Percentiles rank a stretch among this genome's conserved stretches.
Conservation (phyloP, 2,329 filamentous ascomycete genomes). For the Fusarium sambucinum region DNA sequence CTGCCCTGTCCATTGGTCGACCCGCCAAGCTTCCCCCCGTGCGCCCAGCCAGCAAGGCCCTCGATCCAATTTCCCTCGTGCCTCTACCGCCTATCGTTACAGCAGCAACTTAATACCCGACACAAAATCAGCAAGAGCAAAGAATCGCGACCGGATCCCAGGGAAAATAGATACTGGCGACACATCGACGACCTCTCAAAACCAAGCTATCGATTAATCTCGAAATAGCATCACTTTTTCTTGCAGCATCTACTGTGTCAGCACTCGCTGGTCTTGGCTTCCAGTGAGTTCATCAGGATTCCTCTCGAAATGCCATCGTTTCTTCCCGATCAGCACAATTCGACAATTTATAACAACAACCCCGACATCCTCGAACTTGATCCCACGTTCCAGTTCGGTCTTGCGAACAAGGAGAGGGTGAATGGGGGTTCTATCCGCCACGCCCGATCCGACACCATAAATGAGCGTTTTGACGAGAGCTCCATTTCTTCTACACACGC, state of each 20-base stretch:
- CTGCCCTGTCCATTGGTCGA: constrained; percentile 43
- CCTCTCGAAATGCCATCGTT: constrained; percentile 67
- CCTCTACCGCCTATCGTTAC: constrained; percentile 38
- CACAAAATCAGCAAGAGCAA: constrained; percentile 32
- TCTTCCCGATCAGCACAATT: constrained; percentile 60
- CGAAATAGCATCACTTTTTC: constrained; percentile 43
- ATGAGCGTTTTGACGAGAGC: constrained; percentile 67
- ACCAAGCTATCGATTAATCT: constrained; percentile 31
- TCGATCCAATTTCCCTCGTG: constrained; percentile 48
- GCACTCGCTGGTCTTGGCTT: constrained; percentile 43
- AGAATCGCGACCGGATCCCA: constrained; percentile 17
- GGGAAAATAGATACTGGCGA: constrained; percentile 21
- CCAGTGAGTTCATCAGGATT: constrained; percentile 42
- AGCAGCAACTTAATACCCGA: constrained; percentile 32
- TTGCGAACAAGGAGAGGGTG: constrained; percentile 52
- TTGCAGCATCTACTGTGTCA: constrained; percentile 44
- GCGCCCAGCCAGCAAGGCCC: constrained; percentile 45
- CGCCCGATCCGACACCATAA: constrained; percentile 60
- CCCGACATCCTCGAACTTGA: constrained; percentile 60
- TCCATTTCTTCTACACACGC: constrained; percentile 66
- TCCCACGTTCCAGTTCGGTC: constrained; percentile 54
- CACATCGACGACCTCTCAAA: constrained; percentile 25
- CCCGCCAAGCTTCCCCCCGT: constrained; percentile 47
- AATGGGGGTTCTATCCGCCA: constrained; percentile 55
- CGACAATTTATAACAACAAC: constrained; percentile 57